Evolutionary conservation across 176 grass and related monocot genomes (phyloP), one percentile per base, ranked within the genome.

Genomic region (Eremochloa ophiuroides): DNA sequence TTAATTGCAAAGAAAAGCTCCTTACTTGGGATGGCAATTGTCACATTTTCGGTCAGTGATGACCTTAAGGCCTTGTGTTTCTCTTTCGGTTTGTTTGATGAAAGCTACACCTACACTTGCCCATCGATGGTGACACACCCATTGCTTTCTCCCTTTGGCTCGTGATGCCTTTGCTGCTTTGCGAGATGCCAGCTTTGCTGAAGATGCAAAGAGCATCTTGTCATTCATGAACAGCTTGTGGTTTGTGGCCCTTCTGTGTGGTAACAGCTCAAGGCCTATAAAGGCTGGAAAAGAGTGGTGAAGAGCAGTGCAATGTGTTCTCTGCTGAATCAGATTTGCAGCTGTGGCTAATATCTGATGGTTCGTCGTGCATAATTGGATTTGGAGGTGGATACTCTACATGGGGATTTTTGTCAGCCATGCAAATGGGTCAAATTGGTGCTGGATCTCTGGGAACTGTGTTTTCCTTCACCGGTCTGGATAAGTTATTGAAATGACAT

Each of bases 321-420:
- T 58, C 55, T 69, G 74, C 59, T 86, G 48, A 83, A 74, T 86
- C 83, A 86, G 72, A 82, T 82, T 31, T 82, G 74, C 88, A 82
- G 13, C 2, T 78, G 39, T 41, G 63, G 62, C 39, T 37, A 16
- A 20, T 69, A 40, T 28, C 62, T 74, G 53, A 66, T 82, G 8
- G 0, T 10, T 65, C 28, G 27, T 37, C 61, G 69, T 68, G 58
- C 58, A 71, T 35, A 73, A 78, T 23, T 41, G 79, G 66, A 20
- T 50, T 47, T 77, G 60, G 58, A 66, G 42, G 17, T 67, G 66
- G 48, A 27, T 74, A 20, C 44, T 74, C 34, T 66, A 20, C 60
- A 43, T 23, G 59, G 20, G 3, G 25, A 35, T 25, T n/a, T n/a
- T 18, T 81, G 55, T 64, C 11, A 76, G 75, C 65, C 77, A 58